Conservation (phyloP, 1,284 basidiomycete genomes). For the Irpex lacteus region DNA sequence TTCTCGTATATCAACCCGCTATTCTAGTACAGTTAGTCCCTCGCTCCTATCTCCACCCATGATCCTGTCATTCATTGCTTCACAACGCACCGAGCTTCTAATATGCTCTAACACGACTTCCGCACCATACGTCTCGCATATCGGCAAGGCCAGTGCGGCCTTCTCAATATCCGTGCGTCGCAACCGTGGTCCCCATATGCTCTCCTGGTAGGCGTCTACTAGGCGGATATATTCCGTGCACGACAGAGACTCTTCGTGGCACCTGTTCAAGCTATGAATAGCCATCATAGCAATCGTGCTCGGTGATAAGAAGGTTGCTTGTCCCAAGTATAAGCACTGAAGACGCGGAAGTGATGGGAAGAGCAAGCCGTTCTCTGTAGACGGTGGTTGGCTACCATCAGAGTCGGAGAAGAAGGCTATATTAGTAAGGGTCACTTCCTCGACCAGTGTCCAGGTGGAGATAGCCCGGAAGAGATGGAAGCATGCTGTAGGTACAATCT, state of each 20-base stretch:
- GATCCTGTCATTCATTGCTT: constrained; percentile 50
- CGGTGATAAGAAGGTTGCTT: constrained; percentile 45
- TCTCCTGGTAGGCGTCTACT: constrained; percentile 51
- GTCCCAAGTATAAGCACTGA: constrained; percentile 42
- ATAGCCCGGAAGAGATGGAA: constrained; percentile 43
- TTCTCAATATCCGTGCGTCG: constrained; percentile 39
- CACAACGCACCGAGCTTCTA: constrained; percentile 41
- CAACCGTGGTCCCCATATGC: constrained; percentile 53
- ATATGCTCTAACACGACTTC: constrained; percentile 30
- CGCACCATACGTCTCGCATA: not conserved
- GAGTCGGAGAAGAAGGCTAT: constrained; percentile 33
- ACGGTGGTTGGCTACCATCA: constrained; percentile 17
- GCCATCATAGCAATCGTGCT: constrained; percentile 37
- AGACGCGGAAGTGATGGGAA: constrained; percentile 38
- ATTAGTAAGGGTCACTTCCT: constrained; percentile 46
- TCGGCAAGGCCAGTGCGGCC: constrained; percentile 21
- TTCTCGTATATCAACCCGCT: not conserved
- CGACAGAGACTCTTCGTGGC: constrained; percentile 9
- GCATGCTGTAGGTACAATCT: constrained; percentile 49
- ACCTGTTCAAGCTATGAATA: constrained; percentile 21
- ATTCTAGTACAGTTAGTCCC: constrained; percentile 27
- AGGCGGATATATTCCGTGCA: constrained; percentile 38
- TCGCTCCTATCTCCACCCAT: constrained; percentile 54
- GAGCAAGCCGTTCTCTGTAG: constrained; percentile 21
- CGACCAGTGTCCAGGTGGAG: constrained; percentile 41